phyloP scores from a whole-genome alignment of 257 asterid genomes.

The Ajuga chamaepitys region DNA sequence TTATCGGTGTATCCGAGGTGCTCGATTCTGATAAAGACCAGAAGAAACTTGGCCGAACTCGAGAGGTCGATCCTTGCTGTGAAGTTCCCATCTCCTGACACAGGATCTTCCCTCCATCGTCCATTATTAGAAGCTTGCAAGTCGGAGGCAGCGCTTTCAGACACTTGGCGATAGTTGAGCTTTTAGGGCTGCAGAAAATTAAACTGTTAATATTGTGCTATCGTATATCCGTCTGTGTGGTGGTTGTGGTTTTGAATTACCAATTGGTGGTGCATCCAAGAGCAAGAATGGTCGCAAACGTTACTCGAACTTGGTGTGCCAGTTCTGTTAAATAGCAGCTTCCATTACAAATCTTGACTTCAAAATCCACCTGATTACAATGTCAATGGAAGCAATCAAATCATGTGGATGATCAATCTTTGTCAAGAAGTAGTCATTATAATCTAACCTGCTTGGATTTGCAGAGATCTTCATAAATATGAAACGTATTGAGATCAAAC shows the following conservation, averaged over 20 bases:
- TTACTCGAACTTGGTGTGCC: slow-evolving; percentile 55
- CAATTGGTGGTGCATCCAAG: slow-evolving; percentile 33
- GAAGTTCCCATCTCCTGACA: slow-evolving; percentile 59
- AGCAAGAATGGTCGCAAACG: slow-evolving; percentile 50
- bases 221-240: neutral
- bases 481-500: slow-evolving; percentile 64
- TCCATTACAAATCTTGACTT: slow-evolving; percentile 59
- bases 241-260: slow-evolving; percentile 17
- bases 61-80: slow-evolving; percentile 47
- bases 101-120: slow-evolving; percentile 48
- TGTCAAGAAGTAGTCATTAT: neutral
- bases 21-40: slow-evolving; percentile 40
- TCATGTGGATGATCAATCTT: too few relatives aligned
- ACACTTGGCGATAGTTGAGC: slow-evolving; percentile 28
- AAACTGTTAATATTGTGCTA: neutral
- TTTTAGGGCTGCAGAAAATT: slow-evolving; percentile 37
- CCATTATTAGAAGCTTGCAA: slow-evolving; percentile 64
- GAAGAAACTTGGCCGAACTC: slow-evolving; percentile 26
- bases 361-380: slow-evolving; percentile 59
- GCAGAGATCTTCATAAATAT: slow-evolving; percentile 41
- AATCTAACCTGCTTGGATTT: slow-evolving; percentile 34
- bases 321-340: slow-evolving; percentile 47
- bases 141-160: slow-evolving; percentile 75
- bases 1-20: slow-evolving; percentile 15
- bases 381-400: neutral